Percentiles rank a stretch among this genome's conserved stretches.
Evolutionary conservation across 2,329 filamentous ascomycete species (phyloP).

Genomic region (Capronia americana): DNA sequence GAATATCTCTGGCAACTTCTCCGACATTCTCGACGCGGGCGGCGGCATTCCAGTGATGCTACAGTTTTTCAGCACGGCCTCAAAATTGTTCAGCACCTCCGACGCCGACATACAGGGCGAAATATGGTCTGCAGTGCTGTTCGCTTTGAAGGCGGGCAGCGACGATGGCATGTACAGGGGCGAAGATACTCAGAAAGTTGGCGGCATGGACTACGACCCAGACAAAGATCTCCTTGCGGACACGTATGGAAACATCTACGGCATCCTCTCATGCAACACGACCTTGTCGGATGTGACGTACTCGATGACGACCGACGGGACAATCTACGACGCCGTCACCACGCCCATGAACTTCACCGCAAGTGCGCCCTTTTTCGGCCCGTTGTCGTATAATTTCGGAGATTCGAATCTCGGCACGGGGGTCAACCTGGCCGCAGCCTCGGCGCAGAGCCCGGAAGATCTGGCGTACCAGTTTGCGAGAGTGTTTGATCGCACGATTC

Average conservation of each 20-base stretch:
- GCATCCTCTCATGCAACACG: slow-evolving; percentile 9
- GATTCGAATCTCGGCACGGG: not conserved
- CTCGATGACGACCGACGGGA: slow-evolving; percentile 4
- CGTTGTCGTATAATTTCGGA: slow-evolving; percentile 1
- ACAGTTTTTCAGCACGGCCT: slow-evolving; percentile 3
- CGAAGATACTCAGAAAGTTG: not conserved
- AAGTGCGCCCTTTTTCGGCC: not conserved
- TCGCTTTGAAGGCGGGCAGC: slow-evolving; percentile 1
- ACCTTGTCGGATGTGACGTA: slow-evolving; percentile 2
- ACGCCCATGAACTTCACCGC: slow-evolving; percentile 6
- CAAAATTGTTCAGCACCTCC: not conserved
- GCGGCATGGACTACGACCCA: slow-evolving; percentile 3
- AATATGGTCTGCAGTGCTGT: slow-evolving; percentile 2
- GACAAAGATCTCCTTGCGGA: slow-evolving; percentile 8
- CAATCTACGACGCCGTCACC: slow-evolving; percentile 5
- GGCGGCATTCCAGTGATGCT: slow-evolving; percentile 2
- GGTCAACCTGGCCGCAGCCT: slow-evolving; percentile 7
- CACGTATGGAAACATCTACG: slow-evolving; percentile 13
- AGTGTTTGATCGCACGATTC: slow-evolving; percentile 7
- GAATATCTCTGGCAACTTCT: slow-evolving; percentile 8
- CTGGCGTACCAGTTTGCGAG: slow-evolving; percentile 7
- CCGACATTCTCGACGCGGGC: not conserved
- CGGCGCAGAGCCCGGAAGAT: not conserved
- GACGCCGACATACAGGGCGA: not conserved
- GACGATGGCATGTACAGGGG: not conserved